These are phyloP conservation scores for Nemania abortiva DNA, from an alignment of 2,329 filamentous ascomycete species.

Conservation along the genomic window DNA sequence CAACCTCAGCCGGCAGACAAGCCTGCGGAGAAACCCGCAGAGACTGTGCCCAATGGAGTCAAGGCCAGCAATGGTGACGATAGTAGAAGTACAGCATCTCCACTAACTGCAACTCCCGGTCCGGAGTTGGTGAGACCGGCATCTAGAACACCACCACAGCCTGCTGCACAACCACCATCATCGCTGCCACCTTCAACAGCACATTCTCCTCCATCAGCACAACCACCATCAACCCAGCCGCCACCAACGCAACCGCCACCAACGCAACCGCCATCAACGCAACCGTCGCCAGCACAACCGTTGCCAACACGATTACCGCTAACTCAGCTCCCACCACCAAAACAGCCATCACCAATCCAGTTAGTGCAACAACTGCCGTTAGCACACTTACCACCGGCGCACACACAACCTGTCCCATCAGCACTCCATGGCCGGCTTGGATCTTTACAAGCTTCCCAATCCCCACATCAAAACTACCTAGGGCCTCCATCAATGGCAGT, in stretches of 20 bases:
- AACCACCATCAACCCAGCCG: neutral
- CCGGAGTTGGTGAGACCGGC: neutral
- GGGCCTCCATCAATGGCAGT: neutral
- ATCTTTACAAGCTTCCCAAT: neutral
- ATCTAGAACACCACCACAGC: neutral
- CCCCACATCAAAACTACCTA: neutral
- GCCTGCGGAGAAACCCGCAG: neutral
- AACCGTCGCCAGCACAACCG: neutral
- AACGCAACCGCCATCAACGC: constrained; percentile 1
- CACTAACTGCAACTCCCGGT: constrained; percentile 9
- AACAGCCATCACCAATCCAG: neutral
- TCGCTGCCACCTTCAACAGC: neutral
- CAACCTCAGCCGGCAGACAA: constrained; percentile 7
- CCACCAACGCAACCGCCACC: neutral
- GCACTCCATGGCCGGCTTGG: neutral
- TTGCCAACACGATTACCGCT: neutral
- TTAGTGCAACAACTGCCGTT: neutral
- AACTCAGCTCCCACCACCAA: neutral
- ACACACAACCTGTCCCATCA: neutral
- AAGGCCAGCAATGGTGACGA: constrained; percentile 1
- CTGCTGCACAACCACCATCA: neutral
- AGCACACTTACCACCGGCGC: neutral
- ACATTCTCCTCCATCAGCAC: neutral
- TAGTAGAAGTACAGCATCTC: neutral
- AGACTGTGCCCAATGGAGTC: constrained; percentile 1